Evolutionary conservation across 805 yeast species (phyloP).

Genomic region (Zygosaccharomyces siamensis): DNA sequence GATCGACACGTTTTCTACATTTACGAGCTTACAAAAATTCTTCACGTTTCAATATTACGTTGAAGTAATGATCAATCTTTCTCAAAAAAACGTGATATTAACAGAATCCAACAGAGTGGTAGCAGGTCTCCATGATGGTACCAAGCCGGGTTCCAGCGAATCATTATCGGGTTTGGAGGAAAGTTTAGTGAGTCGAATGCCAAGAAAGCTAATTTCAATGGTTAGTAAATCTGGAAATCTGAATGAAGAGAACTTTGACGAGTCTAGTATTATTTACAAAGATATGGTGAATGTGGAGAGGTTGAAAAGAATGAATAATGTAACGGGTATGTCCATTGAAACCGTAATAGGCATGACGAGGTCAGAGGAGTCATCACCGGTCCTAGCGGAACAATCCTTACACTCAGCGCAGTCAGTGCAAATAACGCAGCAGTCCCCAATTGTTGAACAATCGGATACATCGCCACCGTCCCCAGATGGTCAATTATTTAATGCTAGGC

Average conservation of each 20-base stretch:
- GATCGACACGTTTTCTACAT: slow-evolving; percentile 80
- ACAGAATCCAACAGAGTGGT: slow-evolving; percentile 32
- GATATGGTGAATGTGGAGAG: slow-evolving; percentile 73
- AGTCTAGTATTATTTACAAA: slow-evolving; percentile 25
- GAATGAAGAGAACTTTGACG: slow-evolving; percentile 22
- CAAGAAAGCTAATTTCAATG: slow-evolving; percentile 15
- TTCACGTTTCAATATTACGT: slow-evolving; percentile 81
- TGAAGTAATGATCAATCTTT: slow-evolving; percentile 76
- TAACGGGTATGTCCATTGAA: slow-evolving; percentile 75
- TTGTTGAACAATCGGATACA: background rate
- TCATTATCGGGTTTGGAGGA: slow-evolving; percentile 15
- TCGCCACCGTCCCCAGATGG: slow-evolving; percentile 1
- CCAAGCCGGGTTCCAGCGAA: slow-evolving; percentile 19
- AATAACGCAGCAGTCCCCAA: background rate
- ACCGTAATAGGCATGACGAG: slow-evolving; percentile 77
- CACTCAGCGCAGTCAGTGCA: background rate
- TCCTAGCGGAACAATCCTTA: background rate
- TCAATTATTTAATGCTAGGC: slow-evolving; percentile 5
- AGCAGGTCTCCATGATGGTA: slow-evolving; percentile 13
- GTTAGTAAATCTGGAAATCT: slow-evolving; percentile 12
- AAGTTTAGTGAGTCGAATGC: slow-evolving; percentile 13
- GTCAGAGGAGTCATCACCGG: slow-evolving; percentile 7
- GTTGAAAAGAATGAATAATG: slow-evolving; percentile 68
- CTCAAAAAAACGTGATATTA: slow-evolving; percentile 48
- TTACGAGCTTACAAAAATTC: slow-evolving; percentile 50